Base-by-base conservation (phyloP, 805 yeast species). In the Candida railenensis region DNA sequence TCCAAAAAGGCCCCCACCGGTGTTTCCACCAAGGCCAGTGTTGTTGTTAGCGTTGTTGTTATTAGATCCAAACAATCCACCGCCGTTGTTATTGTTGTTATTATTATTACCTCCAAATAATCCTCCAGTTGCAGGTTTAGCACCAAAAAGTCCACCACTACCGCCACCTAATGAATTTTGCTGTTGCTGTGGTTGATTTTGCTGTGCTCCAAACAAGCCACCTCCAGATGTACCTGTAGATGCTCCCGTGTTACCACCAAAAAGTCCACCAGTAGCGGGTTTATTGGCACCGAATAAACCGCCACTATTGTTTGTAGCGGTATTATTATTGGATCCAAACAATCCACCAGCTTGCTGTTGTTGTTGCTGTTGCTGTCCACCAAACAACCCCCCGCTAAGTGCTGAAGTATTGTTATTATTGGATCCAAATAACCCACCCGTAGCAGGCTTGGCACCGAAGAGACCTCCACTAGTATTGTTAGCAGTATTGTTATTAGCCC, bases 81-180 rank as follows among this genome's bases (percentile, higher is more conserved):
- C 52, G 5, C 58, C 51, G 20, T 47, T 47, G 38, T 44, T 58
- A 30, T 47, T 37, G 59, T 52, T 46, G 56, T 57, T 45, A 50
- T 53, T 44, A 47, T 58, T 52, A 51, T 56, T 57, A 38, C 61
- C 66, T 19, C 81, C 82, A 58, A 80, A 78, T 45, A 77, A 56
- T 3, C 78, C 77, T 14, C 75, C 73, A 9, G 62, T 53, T 5
- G 51, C 48, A 22, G 53, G 43, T 18, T 40, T 44, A n/a, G 55
- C 48, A 33, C 46, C 47, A 38, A 42, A 42, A 12, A 34, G 39
- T 5, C 45, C 45, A 22, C 40, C 45, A 16, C 34, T 18, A 3
- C 69, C 66, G 15, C 59, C 50, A 15, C 57, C 46, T 11, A 46
- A 45, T 30, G 49, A 44, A 25, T 47, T 33, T 57, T 54, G 39